These are phyloP conservation scores for Neurospora sp. DNA, from an alignment of 2,329 filamentous ascomycete species.

Conservation along the genomic window DNA sequence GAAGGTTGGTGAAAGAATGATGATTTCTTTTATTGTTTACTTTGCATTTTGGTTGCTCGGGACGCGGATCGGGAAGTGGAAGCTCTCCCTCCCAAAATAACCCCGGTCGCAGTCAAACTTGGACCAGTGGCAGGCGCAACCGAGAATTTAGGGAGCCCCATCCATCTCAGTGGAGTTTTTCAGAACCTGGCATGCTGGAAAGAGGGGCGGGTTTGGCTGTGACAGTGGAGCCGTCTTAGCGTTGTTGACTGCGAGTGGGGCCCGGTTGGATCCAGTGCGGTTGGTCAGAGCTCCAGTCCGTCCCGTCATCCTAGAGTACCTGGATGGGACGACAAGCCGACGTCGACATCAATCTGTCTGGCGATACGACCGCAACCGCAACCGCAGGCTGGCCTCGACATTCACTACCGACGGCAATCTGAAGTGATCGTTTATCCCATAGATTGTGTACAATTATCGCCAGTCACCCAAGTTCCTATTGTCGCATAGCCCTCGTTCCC, in stretches of 20 bases:
- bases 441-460: not conserved
- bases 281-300: not conserved
- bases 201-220: not conserved
- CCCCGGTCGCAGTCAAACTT: not conserved
- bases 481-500: not conserved
- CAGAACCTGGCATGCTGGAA: not conserved
- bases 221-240: not conserved
- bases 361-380: not conserved
- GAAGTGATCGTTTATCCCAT: not conserved
- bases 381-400: not conserved
- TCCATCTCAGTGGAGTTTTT: not conserved
- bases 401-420: not conserved
- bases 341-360: not conserved
- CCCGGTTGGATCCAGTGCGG: not conserved
- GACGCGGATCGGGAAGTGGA: not conserved
- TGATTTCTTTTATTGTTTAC: slow-evolving; percentile 6
- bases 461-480: not conserved
- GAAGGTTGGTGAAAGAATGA: slow-evolving; percentile 3
- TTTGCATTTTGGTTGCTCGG: slow-evolving; percentile 1
- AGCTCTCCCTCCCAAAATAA: not conserved
- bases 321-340: not conserved
- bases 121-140: not conserved
- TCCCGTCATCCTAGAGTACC: not conserved
- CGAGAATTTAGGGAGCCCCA: not conserved
- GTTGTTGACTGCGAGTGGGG: not conserved